A percentile compares a stretch with the other conserved stretches of the same genome.
Evolutionary conservation across 352 stramenopile genomes (phyloP).

Genomic region (Pythium plurisporium): DNA sequence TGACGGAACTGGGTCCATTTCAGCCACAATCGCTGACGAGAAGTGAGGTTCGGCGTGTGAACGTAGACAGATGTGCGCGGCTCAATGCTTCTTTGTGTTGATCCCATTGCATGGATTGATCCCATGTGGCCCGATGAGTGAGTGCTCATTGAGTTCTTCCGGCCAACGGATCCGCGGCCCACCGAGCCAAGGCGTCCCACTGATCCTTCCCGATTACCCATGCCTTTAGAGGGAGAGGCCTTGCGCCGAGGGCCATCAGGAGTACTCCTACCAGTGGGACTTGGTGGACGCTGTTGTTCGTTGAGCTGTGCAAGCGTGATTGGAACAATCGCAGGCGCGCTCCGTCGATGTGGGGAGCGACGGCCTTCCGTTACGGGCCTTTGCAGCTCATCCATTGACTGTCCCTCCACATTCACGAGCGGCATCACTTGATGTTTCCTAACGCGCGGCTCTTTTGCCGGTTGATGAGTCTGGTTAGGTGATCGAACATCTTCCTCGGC

Average conservation of each 20-base stretch:
- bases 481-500: slow-evolving; percentile 1
- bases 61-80: slow-evolving; percentile 35
- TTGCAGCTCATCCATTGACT: neutral
- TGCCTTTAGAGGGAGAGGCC: neutral
- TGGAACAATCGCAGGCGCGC: slow-evolving; percentile 4
- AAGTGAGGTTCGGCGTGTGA: slow-evolving; percentile 21
- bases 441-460: neutral
- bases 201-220: neutral
- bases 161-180: slow-evolving; percentile 6
- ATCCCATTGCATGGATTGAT: neutral
- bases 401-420: slow-evolving; percentile 9
- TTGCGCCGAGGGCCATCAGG: neutral
- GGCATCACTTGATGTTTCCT: slow-evolving; percentile 16
- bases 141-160: slow-evolving; percentile 13
- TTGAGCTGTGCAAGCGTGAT: slow-evolving; percentile 3
- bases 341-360: slow-evolving; percentile 3
- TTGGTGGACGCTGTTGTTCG: neutral
- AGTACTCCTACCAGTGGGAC: neutral
- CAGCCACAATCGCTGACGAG: slow-evolving; percentile 30
- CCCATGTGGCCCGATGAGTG: slow-evolving; percentile 11
- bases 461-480: neutral
- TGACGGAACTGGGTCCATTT: slow-evolving; percentile 36
- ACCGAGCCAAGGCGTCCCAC: slow-evolving; percentile 4
- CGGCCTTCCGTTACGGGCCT: neutral
- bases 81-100: slow-evolving; percentile 3